Evolutionary conservation across 2,329 filamentous ascomycete species (phyloP).

Genomic region (Monilinia vaccinii-corymbosi): DNA sequence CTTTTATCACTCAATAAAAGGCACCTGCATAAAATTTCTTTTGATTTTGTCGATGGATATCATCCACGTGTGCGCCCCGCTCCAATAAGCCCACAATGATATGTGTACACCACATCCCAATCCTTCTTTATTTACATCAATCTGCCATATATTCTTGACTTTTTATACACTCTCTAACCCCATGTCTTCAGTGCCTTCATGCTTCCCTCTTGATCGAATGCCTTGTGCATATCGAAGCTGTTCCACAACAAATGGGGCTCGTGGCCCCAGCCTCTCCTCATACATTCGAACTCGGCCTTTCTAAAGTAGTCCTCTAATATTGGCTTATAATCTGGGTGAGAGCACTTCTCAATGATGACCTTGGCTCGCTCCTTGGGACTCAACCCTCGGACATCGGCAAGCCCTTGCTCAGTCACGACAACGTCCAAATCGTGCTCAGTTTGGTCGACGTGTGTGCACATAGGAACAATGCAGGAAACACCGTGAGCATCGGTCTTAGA

Average conservation of each 20-base stretch:
- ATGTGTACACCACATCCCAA: neutral
- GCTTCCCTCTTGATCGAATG: slow-evolving; percentile 70
- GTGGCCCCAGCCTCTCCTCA: slow-evolving; percentile 81
- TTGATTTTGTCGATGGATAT: neutral
- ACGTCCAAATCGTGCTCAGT: slow-evolving; percentile 89
- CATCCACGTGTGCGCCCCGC: neutral
- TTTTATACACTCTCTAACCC: slow-evolving; percentile 17
- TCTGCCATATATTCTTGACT: neutral
- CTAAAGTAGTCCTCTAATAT: slow-evolving; percentile 78
- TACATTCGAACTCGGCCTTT: slow-evolving; percentile 76
- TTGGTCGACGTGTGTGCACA: slow-evolving; percentile 88
- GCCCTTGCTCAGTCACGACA: slow-evolving; percentile 66
- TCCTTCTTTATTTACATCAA: neutral
- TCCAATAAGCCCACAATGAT: slow-evolving; percentile 1
- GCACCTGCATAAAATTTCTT: neutral
- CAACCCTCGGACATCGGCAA: slow-evolving; percentile 77
- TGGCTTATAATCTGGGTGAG: slow-evolving; percentile 75
- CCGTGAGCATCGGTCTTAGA: slow-evolving; percentile 76
- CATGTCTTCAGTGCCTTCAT: slow-evolving; percentile 47
- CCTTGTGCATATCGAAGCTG: slow-evolving; percentile 82
- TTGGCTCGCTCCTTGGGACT: slow-evolving; percentile 70
- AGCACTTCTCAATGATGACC: slow-evolving; percentile 79
- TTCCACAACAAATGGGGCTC: slow-evolving; percentile 84
- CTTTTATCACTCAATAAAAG: neutral
- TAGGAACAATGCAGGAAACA: slow-evolving; percentile 82